Evolutionary conservation across 306 rosid genomes (phyloP), one percentile per base, ranked within the genome.

Genomic region (Spatholobus suberectus): DNA sequence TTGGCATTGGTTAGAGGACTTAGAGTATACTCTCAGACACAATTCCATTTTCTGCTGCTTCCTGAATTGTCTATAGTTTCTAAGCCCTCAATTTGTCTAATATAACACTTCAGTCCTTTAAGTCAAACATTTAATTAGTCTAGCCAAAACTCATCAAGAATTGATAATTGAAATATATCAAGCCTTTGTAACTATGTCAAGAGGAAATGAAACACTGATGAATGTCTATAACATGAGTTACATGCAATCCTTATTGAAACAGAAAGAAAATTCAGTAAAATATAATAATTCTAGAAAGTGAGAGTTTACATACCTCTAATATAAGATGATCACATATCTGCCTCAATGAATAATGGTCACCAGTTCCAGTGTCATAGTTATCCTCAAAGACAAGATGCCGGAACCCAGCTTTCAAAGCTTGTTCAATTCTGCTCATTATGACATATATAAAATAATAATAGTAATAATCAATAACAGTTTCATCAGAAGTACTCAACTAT

Each of bases 291-390:
- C 69, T 23, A 10, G 69, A 47, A 76, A 75, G 58, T 47, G 83
- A 81, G 35, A 81, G 81, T 58, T 82, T 44, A 73, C 75, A 57
- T 82, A 96, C 99, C 99, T 89, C 94, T 88, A 70, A 96, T 94
- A 82, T 96, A 96, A 67, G 76, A 77, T 96, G 99, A 85, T 96
- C 99, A 81, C 99, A 96, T 75, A 96, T 96, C 87, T 96, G 99
- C 85, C 99, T 89, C 49, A 94, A 74, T 76, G 99, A 96, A 91
- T 96, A 96, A 85, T 96, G 99, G 73, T 96, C 99, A 71, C 99
- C 99, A 5, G 97, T 94, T 86, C 99, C 99, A 46, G 98, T 96
- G 85, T 96, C 99, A 82, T 96, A 96, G 87, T 96, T 96, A 87
- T 96, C 99, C 92, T 96, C 99, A 79, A 96, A 96, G 77, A 96